phyloP scores from a whole-genome alignment of 306 rosid genomes.

The Rubus idaeus region DNA sequence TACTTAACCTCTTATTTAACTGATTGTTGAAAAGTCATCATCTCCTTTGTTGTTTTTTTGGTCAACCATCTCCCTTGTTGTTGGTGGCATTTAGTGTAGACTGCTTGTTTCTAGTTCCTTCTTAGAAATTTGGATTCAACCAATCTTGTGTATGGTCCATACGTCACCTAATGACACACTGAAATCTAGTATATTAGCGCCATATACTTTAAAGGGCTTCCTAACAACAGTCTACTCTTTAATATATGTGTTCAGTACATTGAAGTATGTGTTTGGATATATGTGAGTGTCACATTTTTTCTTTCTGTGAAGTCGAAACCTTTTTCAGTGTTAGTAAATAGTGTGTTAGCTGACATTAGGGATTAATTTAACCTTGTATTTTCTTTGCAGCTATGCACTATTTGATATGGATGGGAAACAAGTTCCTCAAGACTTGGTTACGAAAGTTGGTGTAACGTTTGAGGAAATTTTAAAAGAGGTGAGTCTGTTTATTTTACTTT shows the following conservation, averaged over 20 bases:
- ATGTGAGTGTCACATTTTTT: background rate
- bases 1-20: slow-evolving; percentile 4
- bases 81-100: background rate
- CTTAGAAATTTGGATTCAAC: background rate
- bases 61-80: background rate
- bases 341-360: slow-evolving; percentile 12
- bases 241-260: background rate
- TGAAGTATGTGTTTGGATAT: background rate
- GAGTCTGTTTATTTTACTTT: slow-evolving; percentile 16
- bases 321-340: background rate
- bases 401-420: slow-evolving; percentile 94
- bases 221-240: background rate
- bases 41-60: background rate
- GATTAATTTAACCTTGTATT: background rate
- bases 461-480: slow-evolving; percentile 78
- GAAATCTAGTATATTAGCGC: too few relatives aligned
- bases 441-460: slow-evolving; percentile 68
- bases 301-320: background rate
- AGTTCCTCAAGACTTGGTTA: slow-evolving; percentile 87
- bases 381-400: slow-evolving; percentile 76
- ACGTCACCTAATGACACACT: too few relatives aligned
- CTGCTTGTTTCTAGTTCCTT: background rate
- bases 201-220: background rate
- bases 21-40: background rate
- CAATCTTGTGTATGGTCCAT: background rate